Evolutionary conservation across 176 grass and related monocot species (phyloP).

Genomic region (Zea mays): Zm-B73-REFERENCE-NAM-5.0 NC_050097.1:10928001-10928500

Average conservation of each 20-base stretch:
- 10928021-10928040: conserved; percentile 6
- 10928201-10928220: neutral
- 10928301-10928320: no score
- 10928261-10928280: neutral
- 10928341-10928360: neutral
- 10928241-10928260: conserved; percentile 2
- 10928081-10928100: conserved; percentile 27
- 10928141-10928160: conserved; percentile 5
- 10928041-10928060: neutral
- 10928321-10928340: neutral
- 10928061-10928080: neutral
- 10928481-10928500: neutral
- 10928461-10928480: neutral
- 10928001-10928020: neutral
- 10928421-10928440: neutral
- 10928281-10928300: neutral
- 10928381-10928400: neutral
- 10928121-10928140: conserved; percentile 40
- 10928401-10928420: neutral
- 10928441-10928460: neutral
- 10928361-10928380: neutral
- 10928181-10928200: conserved; percentile 25
- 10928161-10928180: conserved; percentile 4
- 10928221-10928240: neutral
- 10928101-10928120: neutral